A percentile compares a stretch with the other conserved stretches of the same genome.
Conservation (phyloP, 768 basidiomycete species). For the Pleurotus pulmonarius region DNA sequence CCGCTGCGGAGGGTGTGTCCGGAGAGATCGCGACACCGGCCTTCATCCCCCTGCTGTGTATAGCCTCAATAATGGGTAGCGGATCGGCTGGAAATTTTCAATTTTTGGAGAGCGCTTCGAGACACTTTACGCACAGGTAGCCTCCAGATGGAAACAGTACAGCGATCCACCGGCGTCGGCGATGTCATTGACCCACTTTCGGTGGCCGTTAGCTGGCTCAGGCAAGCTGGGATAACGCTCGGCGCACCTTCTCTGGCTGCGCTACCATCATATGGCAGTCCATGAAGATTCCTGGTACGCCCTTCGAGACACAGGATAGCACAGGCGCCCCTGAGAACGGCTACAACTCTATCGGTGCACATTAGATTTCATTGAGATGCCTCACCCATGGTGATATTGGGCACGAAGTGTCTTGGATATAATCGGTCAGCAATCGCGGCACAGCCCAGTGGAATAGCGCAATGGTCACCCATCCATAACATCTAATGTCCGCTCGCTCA, state of each 20-base stretch:
- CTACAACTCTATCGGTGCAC: conserved; percentile 6
- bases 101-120: neutral
- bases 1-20: conserved; percentile 83
- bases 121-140: conserved; percentile 58
- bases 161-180: conserved; percentile 92
- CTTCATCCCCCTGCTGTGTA: conserved; percentile 84
- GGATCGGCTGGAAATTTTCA: conserved; percentile 51
- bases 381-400: conserved; percentile 96
- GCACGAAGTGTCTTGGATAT: conserved; percentile 83
- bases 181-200: conserved; percentile 95
- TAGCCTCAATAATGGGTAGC: conserved; percentile 70
- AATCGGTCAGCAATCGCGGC: neutral
- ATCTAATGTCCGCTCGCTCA: conserved; percentile 44
- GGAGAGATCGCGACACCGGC: conserved; percentile 97
- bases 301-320: conserved; percentile 78
- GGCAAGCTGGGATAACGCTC: too few species aligned
- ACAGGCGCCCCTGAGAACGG: conserved; percentile 74
- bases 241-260: conserved; percentile 77
- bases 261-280: conserved; percentile 99
- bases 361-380: conserved; percentile 10
- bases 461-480: conserved; percentile 89
- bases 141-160: conserved; percentile 97
- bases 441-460: neutral
- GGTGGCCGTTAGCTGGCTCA: too few species aligned
- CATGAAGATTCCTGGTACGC: conserved; percentile 96